Percentiles rank a stretch among this genome's conserved stretches.
Conservation (phyloP, 2,329 filamentous ascomycete species). For the Hypoxylon sp. region DNA sequence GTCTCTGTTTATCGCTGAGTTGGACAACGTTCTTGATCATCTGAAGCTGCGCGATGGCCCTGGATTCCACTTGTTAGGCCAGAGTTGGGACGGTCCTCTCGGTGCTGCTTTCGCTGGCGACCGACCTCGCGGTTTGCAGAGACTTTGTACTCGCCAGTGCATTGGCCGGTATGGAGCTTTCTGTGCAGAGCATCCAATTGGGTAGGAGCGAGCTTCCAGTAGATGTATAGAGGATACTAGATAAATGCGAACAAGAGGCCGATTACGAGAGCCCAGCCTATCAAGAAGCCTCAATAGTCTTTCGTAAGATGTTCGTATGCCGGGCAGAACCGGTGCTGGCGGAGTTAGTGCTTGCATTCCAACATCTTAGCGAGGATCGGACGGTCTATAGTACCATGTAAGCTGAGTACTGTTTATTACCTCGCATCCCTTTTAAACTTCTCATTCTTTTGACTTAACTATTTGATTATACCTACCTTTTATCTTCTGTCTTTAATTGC, state of each 20-base stretch:
- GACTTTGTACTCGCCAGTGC: slow-evolving; percentile 40
- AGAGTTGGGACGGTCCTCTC: slow-evolving; percentile 45
- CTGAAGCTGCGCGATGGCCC: slow-evolving; percentile 29
- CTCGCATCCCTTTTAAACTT: neutral
- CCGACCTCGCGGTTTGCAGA: slow-evolving; percentile 32
- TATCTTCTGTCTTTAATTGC: slow-evolving; percentile 30
- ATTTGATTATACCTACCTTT: neutral
- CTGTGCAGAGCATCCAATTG: slow-evolving; percentile 8
- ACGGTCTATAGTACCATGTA: slow-evolving; percentile 46
- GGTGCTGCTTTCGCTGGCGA: slow-evolving; percentile 39
- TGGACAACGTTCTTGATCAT: slow-evolving; percentile 43
- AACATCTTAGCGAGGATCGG: slow-evolving; percentile 40
- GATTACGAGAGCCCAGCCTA: slow-evolving; percentile 41
- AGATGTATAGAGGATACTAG: slow-evolving; percentile 30
- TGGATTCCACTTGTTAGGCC: slow-evolving; percentile 43
- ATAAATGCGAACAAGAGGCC: slow-evolving; percentile 33
- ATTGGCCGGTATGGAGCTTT: slow-evolving; percentile 34
- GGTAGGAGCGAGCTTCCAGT: slow-evolving; percentile 30
- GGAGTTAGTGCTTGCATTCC: slow-evolving; percentile 34
- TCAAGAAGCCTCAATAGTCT: slow-evolving; percentile 28
- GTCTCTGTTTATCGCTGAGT: slow-evolving; percentile 41
- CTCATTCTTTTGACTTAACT: neutral
- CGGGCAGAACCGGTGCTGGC: slow-evolving; percentile 38
- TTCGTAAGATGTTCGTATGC: slow-evolving; percentile 36
- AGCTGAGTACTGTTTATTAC: slow-evolving; percentile 11